phyloP scores from a whole-genome alignment of 2,329 filamentous ascomycete species.

The Cylindrodendrum hubeiense region DNA sequence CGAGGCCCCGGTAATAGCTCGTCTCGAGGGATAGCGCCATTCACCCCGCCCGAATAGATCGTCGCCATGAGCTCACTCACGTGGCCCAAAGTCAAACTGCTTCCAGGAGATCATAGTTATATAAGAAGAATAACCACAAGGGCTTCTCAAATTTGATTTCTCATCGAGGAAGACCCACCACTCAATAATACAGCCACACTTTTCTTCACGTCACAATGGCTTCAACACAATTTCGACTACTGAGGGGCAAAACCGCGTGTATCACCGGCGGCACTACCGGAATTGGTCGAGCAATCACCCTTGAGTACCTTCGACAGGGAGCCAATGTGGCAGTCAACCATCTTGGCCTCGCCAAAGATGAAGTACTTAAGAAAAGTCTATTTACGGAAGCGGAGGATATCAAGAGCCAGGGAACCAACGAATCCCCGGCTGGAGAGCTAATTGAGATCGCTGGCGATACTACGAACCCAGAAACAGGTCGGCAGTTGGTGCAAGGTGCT shows the following conservation, averaged over 20 bases:
- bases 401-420: constrained; percentile 59
- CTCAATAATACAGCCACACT: too few species aligned
- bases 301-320: constrained; percentile 80
- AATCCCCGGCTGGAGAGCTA: constrained; percentile 68
- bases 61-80: too few species aligned
- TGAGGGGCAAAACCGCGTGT: constrained; percentile 74
- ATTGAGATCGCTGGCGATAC: constrained; percentile 20
- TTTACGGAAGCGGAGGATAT: constrained; percentile 15
- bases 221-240: background rate
- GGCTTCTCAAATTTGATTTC: too few species aligned
- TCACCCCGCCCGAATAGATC: too few species aligned
- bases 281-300: constrained; percentile 83
- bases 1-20: too few species aligned
- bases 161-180: too few species aligned
- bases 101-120: too few species aligned
- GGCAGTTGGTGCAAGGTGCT: constrained; percentile 3
- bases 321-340: constrained; percentile 82
- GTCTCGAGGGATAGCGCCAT: too few species aligned
- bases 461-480: constrained; percentile 12
- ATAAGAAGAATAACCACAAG: too few species aligned
- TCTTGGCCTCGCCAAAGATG: constrained; percentile 66
- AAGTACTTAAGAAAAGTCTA: constrained; percentile 52
- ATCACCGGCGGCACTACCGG: constrained; percentile 86
- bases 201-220: too few species aligned
- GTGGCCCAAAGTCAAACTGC: too few species aligned